A percentile compares a stretch with the other conserved stretches of the same genome.
Conservation (phyloP, 257 asterid species). For the Solanum chiquidenum region DNA sequence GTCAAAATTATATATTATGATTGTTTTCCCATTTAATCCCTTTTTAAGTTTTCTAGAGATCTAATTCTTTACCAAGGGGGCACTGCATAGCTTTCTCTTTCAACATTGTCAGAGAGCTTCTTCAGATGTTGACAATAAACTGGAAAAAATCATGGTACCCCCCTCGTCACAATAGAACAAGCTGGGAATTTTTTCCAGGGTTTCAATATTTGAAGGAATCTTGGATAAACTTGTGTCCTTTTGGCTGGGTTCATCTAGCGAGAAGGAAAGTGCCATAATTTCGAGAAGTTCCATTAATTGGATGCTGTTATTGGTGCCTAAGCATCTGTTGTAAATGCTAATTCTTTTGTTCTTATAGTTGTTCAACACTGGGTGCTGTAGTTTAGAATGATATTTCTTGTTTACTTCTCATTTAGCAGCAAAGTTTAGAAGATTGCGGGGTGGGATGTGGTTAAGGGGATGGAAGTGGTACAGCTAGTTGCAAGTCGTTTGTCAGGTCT, state of each 20-base stretch:
- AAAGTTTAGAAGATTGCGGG: not conserved
- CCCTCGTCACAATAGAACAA: constrained; percentile 18
- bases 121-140: not conserved
- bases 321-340: not conserved
- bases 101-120: not conserved
- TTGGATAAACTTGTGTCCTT: constrained; percentile 21
- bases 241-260: not conserved
- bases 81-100: not conserved
- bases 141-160: constrained; percentile 2
- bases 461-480: not conserved
- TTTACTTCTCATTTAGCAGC: not conserved
- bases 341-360: not conserved
- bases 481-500: not conserved
- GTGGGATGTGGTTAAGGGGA: not conserved
- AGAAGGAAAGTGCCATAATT: not conserved
- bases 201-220: constrained; percentile 50
- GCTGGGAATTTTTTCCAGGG: constrained; percentile 29
- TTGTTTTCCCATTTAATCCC: not conserved
- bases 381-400: not conserved
- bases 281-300: not conserved
- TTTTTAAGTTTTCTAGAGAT: not conserved
- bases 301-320: not conserved
- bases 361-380: not conserved
- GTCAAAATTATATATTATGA: not conserved
- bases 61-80: not conserved